Evolutionary conservation across 2,329 filamentous ascomycete species (phyloP).

Genomic region (Furcasterigmium furcatum): DNA sequence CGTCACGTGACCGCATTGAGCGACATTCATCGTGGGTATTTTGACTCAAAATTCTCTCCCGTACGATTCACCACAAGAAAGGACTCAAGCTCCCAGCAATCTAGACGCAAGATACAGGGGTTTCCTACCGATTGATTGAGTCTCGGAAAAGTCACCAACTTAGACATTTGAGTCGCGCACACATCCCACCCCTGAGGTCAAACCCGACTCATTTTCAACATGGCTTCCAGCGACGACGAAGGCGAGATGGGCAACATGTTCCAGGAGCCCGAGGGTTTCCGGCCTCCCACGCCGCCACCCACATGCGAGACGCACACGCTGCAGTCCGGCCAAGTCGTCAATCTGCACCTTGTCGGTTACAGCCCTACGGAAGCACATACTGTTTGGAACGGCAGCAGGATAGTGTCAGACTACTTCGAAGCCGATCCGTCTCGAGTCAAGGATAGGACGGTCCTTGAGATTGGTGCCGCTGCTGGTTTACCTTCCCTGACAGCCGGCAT

Average conservation of each 20-base stretch:
- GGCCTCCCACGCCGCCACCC: constrained; percentile 71
- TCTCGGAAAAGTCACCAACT: no score
- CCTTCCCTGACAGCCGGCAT: constrained; percentile 76
- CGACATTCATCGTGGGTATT: no score
- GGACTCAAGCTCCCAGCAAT: no score
- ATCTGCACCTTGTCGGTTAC: constrained; percentile 78
- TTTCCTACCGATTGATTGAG: no score
- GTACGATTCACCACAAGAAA: no score
- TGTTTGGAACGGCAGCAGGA: constrained; percentile 86
- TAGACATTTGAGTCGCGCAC: no score
- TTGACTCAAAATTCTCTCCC: no score
- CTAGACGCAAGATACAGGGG: no score
- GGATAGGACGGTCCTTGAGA: constrained; percentile 73
- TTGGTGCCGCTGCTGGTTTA: constrained; percentile 84
- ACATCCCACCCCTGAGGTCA: no score
- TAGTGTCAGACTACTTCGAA: constrained; percentile 77
- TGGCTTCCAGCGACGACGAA: constrained; percentile 22
- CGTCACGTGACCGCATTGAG: no score
- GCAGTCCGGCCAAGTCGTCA: constrained; percentile 60
- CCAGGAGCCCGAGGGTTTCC: constrained; percentile 77
- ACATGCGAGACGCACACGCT: constrained; percentile 72
- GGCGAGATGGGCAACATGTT: constrained; percentile 58
- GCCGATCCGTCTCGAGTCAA: constrained; percentile 59
- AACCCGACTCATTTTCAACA: no score
- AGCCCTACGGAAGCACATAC: constrained; percentile 88